A percentile compares a stretch with the other conserved stretches of the same genome.
Evolutionary conservation across 2,329 filamentous ascomycete species (phyloP).

Genomic region (Celoporthe dispersa): DNA sequence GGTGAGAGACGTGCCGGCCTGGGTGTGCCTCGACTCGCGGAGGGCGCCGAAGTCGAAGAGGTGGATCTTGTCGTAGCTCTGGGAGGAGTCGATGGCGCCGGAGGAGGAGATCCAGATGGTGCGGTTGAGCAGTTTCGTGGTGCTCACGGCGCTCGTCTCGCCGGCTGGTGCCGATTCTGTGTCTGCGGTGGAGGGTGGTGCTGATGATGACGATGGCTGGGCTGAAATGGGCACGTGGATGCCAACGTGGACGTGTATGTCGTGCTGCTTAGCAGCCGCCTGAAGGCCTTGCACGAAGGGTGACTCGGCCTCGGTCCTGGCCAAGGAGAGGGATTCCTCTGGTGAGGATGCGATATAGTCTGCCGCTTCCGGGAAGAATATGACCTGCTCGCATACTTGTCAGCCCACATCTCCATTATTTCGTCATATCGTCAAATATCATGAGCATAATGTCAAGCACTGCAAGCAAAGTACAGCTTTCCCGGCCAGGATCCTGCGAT

Average conservation of each 20-base stretch:
- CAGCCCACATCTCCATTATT: neutral
- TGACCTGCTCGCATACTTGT: conserved; percentile 32
- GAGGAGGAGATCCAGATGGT: conserved; percentile 54
- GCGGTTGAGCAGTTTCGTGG: conserved; percentile 54
- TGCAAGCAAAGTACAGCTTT: neutral
- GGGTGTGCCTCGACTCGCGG: conserved; percentile 37
- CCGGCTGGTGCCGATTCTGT: too few species aligned
- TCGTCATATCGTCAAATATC: neutral
- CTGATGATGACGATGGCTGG: conserved; percentile 35
- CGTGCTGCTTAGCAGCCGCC: conserved; percentile 64
- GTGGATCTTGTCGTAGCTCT: conserved; percentile 83
- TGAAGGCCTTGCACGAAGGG: conserved; percentile 79
- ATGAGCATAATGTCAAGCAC: neutral
- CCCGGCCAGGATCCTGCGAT: neutral
- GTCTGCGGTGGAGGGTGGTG: too few species aligned
- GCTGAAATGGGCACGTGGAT: conserved; percentile 73
- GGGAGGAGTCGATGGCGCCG: conserved; percentile 47
- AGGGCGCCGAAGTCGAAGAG: conserved; percentile 74
- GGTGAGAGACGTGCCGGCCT: conserved; percentile 63
- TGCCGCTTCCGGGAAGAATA: conserved; percentile 90
- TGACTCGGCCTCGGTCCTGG: conserved; percentile 65
- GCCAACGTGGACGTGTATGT: conserved; percentile 80
- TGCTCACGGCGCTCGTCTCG: conserved; percentile 21
- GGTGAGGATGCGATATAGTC: conserved; percentile 82
- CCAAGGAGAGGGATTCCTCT: conserved; percentile 72